A percentile compares a stretch with the other conserved stretches of the same genome.
Evolutionary conservation across 169 alveolate species (phyloP).

Genomic region (Cryptosporidium viatorum): DNA sequence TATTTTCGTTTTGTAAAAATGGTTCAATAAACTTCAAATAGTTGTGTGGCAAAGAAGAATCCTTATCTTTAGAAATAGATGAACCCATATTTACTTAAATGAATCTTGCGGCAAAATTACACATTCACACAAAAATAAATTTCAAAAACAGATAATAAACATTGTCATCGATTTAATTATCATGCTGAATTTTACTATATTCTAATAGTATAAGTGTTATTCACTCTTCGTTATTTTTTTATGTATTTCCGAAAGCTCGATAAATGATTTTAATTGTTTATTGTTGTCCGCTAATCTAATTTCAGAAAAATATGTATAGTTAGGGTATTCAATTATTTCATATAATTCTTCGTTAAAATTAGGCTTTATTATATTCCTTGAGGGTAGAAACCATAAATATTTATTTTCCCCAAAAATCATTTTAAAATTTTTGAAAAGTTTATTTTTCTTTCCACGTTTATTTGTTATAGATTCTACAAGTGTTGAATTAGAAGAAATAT

Average conservation of each 20-base stretch:
- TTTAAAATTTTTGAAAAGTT: slow-evolving; percentile 27
- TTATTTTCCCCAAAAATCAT: slow-evolving; percentile 72
- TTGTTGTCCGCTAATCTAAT: background rate
- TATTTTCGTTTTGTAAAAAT: slow-evolving; percentile 3
- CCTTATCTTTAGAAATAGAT: slow-evolving; percentile 63
- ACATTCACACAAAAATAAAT: background rate
- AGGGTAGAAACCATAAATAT: slow-evolving; percentile 76
- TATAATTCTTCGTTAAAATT: slow-evolving; percentile 76
- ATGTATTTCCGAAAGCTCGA: background rate
- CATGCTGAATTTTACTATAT: background rate
- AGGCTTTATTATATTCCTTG: slow-evolving; percentile 8
- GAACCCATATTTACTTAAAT: slow-evolving; percentile 49
- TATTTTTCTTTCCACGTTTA: slow-evolving; percentile 57
- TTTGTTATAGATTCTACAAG: slow-evolving; percentile 72
- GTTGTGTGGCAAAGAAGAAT: background rate
- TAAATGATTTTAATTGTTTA: background rate
- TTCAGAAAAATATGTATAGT: background rate
- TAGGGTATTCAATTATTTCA: slow-evolving; percentile 9
- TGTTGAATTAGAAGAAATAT: slow-evolving; percentile 72
- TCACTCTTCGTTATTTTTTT: background rate
- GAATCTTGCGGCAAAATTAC: background rate
- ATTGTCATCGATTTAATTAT: background rate
- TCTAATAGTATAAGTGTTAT: background rate
- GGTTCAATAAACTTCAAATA: slow-evolving; percentile 20
- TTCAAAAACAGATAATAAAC: background rate